These are phyloP conservation scores for Termitomyces sp. DNA, from an alignment of 1,284 basidiomycete genomes.

Conservation along the genomic window DNA sequence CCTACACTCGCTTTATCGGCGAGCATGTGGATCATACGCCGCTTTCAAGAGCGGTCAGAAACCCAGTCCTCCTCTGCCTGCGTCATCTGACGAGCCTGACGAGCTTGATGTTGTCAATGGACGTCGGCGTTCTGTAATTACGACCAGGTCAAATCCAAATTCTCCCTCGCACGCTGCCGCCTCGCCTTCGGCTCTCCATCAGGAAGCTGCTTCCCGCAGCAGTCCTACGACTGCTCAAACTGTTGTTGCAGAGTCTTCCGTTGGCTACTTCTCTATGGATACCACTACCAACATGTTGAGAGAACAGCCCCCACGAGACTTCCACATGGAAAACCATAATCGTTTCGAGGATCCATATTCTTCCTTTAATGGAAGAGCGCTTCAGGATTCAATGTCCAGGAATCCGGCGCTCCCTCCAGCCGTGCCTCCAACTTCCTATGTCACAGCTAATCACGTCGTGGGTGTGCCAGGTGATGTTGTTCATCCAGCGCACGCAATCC, in stretches of 20 bases:
- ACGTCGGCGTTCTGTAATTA: slow-evolving; percentile 33
- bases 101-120: slow-evolving; percentile 33
- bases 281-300: slow-evolving; percentile 3
- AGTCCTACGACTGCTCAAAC: not conserved
- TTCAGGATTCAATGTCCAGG: slow-evolving; percentile 8
- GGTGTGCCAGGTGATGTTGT: not conserved
- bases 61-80: not conserved
- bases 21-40: slow-evolving; percentile 24
- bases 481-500: not conserved
- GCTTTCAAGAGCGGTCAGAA: slow-evolving; percentile 20
- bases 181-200: slow-evolving; percentile 16
- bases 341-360: slow-evolving; percentile 15
- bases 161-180: slow-evolving; percentile 23
- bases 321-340: slow-evolving; percentile 10
- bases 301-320: slow-evolving; percentile 5
- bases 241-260: slow-evolving; percentile 19
- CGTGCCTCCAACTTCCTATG: slow-evolving; percentile 1
- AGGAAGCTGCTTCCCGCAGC: slow-evolving; percentile 14
- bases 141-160: slow-evolving; percentile 26
- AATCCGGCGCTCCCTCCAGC: not conserved
- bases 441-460: not conserved
- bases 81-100: slow-evolving; percentile 23
- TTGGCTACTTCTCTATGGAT: slow-evolving; percentile 23
- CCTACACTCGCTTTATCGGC: slow-evolving; percentile 24
- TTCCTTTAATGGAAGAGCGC: slow-evolving; percentile 9